These are phyloP conservation scores for Avena sativa DNA, from an alignment of 176 grass and related monocot species.

Conservation along the genomic window DNA sequence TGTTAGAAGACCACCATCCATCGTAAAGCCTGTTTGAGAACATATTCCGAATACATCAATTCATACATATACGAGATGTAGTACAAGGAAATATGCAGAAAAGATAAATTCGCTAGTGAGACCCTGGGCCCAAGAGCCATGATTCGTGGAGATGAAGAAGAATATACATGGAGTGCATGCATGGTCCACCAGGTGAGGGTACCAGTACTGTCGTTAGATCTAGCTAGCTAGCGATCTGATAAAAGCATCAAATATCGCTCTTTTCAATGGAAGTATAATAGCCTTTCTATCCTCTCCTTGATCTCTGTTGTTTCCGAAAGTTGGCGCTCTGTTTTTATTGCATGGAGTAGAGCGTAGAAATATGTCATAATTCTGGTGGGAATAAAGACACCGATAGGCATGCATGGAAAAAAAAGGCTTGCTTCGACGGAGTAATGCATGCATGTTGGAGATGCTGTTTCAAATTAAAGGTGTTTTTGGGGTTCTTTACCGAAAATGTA, in stretches of 20 bases:
- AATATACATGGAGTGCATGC: constrained; percentile 34
- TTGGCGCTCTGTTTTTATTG: constrained; percentile 17
- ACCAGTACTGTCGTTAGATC: not conserved
- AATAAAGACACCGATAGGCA: not conserved
- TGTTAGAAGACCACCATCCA: not conserved
- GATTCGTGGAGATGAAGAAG: constrained; percentile 18
- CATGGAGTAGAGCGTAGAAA: constrained; percentile 24
- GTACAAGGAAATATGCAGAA: constrained; percentile 35
- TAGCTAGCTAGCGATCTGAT: not conserved
- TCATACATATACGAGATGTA: not conserved
- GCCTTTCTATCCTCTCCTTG: not conserved
- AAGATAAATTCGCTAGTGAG: not conserved
- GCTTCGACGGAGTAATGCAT: not conserved
- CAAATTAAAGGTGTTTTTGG: not conserved
- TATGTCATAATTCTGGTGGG: not conserved
- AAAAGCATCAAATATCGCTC: constrained; percentile 26
- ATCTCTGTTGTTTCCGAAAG: constrained; percentile 37
- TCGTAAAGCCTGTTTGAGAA: not conserved
- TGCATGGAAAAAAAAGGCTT: not conserved
- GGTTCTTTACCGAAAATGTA: not conserved
- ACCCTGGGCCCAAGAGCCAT: too few species aligned
- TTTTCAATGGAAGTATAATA: not conserved
- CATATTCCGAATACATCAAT: not conserved
- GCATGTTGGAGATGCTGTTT: not conserved
- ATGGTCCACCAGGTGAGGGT: constrained; percentile 34